These are phyloP conservation scores for Yueomyces sp. DNA, from an alignment of 1,139 yeast genomes.

Conservation along the genomic window DNA sequence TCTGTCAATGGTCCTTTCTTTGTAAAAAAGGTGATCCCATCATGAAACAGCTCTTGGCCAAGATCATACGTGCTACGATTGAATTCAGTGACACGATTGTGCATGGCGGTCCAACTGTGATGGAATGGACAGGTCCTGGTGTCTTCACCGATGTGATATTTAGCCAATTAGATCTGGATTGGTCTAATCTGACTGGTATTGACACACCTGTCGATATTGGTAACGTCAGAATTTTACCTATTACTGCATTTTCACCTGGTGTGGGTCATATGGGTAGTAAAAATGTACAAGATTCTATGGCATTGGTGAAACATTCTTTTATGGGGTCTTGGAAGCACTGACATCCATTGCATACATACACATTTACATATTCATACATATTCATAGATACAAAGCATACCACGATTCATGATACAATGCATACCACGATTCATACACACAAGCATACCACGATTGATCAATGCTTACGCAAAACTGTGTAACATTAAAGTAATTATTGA, in stretches of 20 bases:
- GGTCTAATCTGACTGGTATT: slow-evolving; percentile 56
- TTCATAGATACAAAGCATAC: background rate
- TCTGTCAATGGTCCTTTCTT: slow-evolving; percentile 74
- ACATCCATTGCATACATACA: background rate
- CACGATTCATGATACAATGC: background rate
- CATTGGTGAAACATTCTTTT: slow-evolving; percentile 59
- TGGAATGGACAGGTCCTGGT: slow-evolving; percentile 99
- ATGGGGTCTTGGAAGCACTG: slow-evolving; percentile 56
- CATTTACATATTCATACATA: background rate
- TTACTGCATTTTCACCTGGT: slow-evolving; percentile 65
- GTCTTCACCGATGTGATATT: slow-evolving; percentile 81
- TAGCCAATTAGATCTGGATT: slow-evolving; percentile 50
- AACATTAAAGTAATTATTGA: background rate
- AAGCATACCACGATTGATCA: background rate
- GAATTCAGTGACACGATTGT: slow-evolving; percentile 32
- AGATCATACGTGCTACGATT: slow-evolving; percentile 33
- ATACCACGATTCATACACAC: background rate
- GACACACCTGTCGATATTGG: slow-evolving; percentile 46
- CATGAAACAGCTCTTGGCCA: slow-evolving; percentile 65
- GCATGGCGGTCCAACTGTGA: slow-evolving; percentile 51
- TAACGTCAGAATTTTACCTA: slow-evolving; percentile 57
- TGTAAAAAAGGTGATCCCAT: slow-evolving; percentile 86
- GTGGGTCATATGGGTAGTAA: slow-evolving; percentile 69
- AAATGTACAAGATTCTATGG: slow-evolving; percentile 35
- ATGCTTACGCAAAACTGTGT: too few relatives aligned